Percentiles rank a stretch among this genome's conserved stretches.
Conservation (phyloP, 2,329 filamentous ascomycete genomes). For the Dichotomopilus funicola region DNA sequence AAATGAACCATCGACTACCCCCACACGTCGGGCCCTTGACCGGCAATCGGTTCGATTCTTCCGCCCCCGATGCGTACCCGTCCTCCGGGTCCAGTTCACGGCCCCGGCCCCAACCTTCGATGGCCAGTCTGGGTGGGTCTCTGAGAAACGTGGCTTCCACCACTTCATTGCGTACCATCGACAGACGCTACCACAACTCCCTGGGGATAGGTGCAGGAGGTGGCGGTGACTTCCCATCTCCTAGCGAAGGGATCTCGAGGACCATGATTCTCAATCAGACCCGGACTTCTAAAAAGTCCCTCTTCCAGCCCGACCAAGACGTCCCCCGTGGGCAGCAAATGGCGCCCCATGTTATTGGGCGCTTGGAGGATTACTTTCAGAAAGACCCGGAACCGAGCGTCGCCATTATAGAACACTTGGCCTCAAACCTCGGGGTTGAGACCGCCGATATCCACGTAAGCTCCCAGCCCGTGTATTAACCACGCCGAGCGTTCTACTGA, state of each 20-base stretch:
- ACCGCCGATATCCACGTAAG: constrained; percentile 43
- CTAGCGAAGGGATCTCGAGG: constrained; percentile 31
- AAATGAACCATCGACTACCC: constrained; percentile 2
- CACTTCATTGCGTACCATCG: constrained; percentile 14
- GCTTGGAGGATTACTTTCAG: constrained; percentile 49
- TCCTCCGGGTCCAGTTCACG: neutral
- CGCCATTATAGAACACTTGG: constrained; percentile 45
- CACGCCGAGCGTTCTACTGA: constrained; percentile 2
- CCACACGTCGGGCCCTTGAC: neutral
- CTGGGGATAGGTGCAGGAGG: constrained; percentile 11
- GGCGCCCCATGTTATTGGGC: constrained; percentile 42
- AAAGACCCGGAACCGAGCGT: constrained; percentile 42
- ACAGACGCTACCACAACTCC: constrained; percentile 17
- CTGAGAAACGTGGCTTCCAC: constrained; percentile 14
- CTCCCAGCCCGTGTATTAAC: neutral
- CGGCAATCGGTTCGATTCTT: constrained; percentile 1
- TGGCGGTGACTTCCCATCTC: constrained; percentile 14
- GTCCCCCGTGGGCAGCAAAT: constrained; percentile 40
- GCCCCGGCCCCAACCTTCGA: constrained; percentile 1
- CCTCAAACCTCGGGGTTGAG: constrained; percentile 49
- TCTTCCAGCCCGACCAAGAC: constrained; percentile 30
- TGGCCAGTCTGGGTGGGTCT: constrained; percentile 5
- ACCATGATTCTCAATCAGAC: constrained; percentile 42
- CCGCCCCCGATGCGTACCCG: neutral
- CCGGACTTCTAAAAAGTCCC: constrained; percentile 35